Evolutionary conservation across 805 yeast genomes (phyloP), one percentile per base, ranked within the genome.

Genomic region (Saturnispora halmiae): DNA sequence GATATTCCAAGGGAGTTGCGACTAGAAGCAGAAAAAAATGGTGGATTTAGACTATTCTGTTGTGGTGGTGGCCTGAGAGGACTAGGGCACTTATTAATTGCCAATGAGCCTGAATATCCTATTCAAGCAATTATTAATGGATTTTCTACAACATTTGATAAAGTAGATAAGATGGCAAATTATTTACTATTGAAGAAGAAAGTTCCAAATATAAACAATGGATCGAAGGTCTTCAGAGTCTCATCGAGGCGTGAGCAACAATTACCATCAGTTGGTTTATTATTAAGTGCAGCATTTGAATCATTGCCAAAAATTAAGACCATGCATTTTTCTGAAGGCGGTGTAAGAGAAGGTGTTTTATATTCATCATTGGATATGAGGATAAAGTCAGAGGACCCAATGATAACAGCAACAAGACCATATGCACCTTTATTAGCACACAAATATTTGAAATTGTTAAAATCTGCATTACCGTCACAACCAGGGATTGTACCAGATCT

Each of bases 61-160:
- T 77, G 83, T 49, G 88, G 88, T 39, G 86, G 87, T 42, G 88
- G 87, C 0, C 64, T 79, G 35, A 66, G 88, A 50, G 84, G 82
- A 2, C 63, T 81, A 42, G 87, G 86, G 1, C 78, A 77, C 55
- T 57, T 78, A 19, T 50, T 80, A 10, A 60, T 79, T 34, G 62
- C 67, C 15, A 61, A 59, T 46, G 68, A 69, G 26, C 67, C 67
- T 28, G 69, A 68, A 15, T 80, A 81, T 51, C 87, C 88, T 5
- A 69, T 81, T 29, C 82, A 80, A 46, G 73, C 81, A 1, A 75
- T 79, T 31, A 75, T 80, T 34, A 79, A 78, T 51, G 88, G 88
- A 6, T 78, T 72, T 51, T 73, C 83, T 1, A 69, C 79, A 40
- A 65, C 79, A 2, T 69, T 66, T 45, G 65, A 64, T 32, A 77